These are phyloP conservation scores for Erigeron philadelphicus DNA, from an alignment of 140 eudicot genomes.

Conservation along the genomic window DNA sequence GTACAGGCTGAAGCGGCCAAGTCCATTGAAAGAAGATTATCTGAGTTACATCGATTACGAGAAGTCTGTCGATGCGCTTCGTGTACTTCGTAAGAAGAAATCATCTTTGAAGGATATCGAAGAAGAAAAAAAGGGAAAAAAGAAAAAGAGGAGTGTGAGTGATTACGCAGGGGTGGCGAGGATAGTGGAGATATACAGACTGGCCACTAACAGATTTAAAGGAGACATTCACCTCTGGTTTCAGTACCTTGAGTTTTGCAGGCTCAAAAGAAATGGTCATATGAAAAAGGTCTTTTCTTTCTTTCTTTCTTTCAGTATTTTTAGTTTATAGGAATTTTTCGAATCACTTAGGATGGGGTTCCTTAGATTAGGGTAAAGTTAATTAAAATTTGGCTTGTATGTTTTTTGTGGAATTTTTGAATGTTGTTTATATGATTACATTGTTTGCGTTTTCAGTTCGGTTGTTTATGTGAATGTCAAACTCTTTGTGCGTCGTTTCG, in stretches of 20 bases:
- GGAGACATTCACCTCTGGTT: slow-evolving; percentile 85
- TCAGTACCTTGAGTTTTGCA: slow-evolving; percentile 79
- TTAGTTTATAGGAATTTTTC: too few relatives aligned
- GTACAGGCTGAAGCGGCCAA: slow-evolving; percentile 72
- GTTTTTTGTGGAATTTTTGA: too few relatives aligned
- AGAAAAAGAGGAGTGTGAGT: slow-evolving; percentile 46
- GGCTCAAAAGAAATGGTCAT: slow-evolving; percentile 50
- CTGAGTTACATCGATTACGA: slow-evolving; percentile 72
- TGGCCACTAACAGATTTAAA: slow-evolving; percentile 77
- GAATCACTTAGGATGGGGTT: too few relatives aligned
- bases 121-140: slow-evolving; percentile 11
- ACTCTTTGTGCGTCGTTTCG: too few relatives aligned
- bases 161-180: slow-evolving; percentile 65
- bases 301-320: too few relatives aligned
- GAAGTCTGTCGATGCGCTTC: slow-evolving; percentile 53
- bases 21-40: slow-evolving; percentile 69
- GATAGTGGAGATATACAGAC: slow-evolving; percentile 59
- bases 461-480: too few relatives aligned
- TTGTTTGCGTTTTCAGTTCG: too few relatives aligned
- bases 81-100: slow-evolving; percentile 51
- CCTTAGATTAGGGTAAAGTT: too few relatives aligned
- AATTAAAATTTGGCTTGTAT: too few relatives aligned
- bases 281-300: slow-evolving; percentile 62
- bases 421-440: too few relatives aligned
- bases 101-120: too few relatives aligned